Evolutionary conservation across 192 early-diverging fungal genomes (phyloP).

Genomic region (Podila epicladia): DNA sequence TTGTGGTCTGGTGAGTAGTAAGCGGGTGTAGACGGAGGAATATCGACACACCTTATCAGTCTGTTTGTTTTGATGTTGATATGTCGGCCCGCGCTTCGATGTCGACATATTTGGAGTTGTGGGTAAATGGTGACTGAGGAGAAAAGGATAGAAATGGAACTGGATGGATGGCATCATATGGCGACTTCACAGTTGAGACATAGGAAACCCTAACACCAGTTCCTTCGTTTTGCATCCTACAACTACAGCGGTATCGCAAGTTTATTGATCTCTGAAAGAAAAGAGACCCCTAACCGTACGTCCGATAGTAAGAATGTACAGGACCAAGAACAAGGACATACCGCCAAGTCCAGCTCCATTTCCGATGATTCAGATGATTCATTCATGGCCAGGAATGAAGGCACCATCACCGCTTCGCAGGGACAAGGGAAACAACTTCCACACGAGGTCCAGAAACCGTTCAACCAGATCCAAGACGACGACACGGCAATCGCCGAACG

Average conservation of each 20-base stretch:
- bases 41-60: background rate
- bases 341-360: background rate
- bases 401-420: background rate
- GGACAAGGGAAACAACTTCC: background rate
- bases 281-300: background rate
- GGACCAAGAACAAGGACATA: background rate
- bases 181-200: too few species aligned
- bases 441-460: background rate
- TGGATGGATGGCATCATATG: too few species aligned
- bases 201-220: background rate
- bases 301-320: background rate
- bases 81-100: background rate
- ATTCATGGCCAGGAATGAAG: too few species aligned
- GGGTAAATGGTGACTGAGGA: too few species aligned
- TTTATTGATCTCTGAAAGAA: slow-evolving; percentile 24
- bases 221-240: background rate
- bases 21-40: too few species aligned
- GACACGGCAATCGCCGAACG: background rate
- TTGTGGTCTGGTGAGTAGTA: slow-evolving; percentile 51
- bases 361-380: background rate
- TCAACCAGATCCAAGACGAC: background rate
- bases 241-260: slow-evolving; percentile 7
- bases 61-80: background rate
- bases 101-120: too few species aligned
- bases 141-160: too few species aligned